A percentile compares a stretch with the other conserved stretches of the same genome.
phyloP scores from a whole-genome alignment of 306 rosid species.

The Sphenostylis stenocarpa region DNA sequence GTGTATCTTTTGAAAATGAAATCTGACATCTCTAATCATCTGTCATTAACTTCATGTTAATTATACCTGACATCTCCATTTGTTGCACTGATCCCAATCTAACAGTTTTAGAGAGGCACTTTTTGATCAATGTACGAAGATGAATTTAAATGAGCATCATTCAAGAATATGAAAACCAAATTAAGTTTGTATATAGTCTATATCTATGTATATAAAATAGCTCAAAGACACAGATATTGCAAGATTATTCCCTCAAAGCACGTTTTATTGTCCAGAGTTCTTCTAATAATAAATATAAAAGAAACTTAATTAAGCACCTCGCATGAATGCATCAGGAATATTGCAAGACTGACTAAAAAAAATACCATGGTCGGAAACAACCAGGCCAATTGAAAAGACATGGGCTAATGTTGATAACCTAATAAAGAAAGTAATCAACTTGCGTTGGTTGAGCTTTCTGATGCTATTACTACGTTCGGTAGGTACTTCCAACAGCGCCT shows the following conservation, averaged over 20 bases:
- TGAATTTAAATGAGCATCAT: slow-evolving; percentile 44
- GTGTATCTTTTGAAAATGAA: too few species aligned
- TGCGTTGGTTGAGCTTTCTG: slow-evolving; percentile 41
- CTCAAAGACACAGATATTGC: slow-evolving; percentile 11
- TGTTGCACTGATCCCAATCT: background rate
- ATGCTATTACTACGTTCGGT: slow-evolving; percentile 42
- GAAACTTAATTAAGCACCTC: slow-evolving; percentile 33
- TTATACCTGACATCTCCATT: too few species aligned
- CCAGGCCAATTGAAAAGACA: slow-evolving; percentile 20
- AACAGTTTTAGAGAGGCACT: background rate
- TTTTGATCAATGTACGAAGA: background rate
- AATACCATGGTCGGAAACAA: slow-evolving; percentile 16
- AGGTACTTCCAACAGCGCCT: slow-evolving; percentile 95
- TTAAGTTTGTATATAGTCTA: background rate
- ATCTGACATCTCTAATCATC: too few species aligned
- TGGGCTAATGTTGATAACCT: slow-evolving; percentile 18
- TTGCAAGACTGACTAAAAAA: slow-evolving; percentile 19
- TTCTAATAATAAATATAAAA: slow-evolving; percentile 7
- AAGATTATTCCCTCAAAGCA: slow-evolving; percentile 29
- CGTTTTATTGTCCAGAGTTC: slow-evolving; percentile 11
- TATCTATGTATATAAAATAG: background rate
- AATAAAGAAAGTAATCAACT: slow-evolving; percentile 4
- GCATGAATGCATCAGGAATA: slow-evolving; percentile 25
- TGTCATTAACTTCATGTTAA: too few species aligned
- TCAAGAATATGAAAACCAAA: slow-evolving; percentile 26